Evolutionary conservation across 2,329 filamentous ascomycete genomes (phyloP), one percentile per base, ranked within the genome.

Genomic region (Microsporum ferrugineum): DNA sequence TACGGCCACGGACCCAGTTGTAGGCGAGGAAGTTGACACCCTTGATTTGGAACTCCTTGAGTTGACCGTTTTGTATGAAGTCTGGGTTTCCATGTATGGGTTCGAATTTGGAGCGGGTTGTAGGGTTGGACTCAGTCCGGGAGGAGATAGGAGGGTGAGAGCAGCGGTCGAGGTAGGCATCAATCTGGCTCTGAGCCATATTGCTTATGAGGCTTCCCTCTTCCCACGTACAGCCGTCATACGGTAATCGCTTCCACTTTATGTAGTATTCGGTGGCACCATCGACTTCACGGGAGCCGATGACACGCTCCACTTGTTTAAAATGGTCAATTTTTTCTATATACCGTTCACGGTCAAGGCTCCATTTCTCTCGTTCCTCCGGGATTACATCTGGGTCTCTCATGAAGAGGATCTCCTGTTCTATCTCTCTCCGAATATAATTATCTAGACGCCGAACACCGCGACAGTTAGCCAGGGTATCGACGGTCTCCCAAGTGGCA

Each of bases 201-300:
- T 84, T 78, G 70, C 85, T 88, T 67, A 97, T 84, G 38, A 92
- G 80, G 4, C 84, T 80, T 43, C 86, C 88, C 45, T 79, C 76
- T 72, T 99, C 94, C 95, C 95, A 99, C 1, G 95, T 99, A 75
- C 89, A 96, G 64, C 87, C 86, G 68, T 97, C 91, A 71, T 99
- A 99, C 59, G 87, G 89, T 58, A 97, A 82, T 8, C 89, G 89
- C 75, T 94, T 95, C 91, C 94, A 99, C 77, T 99, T 99, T 74
- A 97, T 88, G 65, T 86, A 89, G 73, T 99, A 99, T 72, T 97
- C 90, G 0, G 84, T 84, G 57, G 85, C 89, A 6, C 88, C 87
- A 12, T 94, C 90, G 29, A 87, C 88, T 62, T 90, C 84, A 64
- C 88, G 86, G 62, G 87, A 83, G 60, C 89, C 88, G 68, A 99